phyloP scores from a whole-genome alignment of 2,329 filamentous ascomycete genomes.

The Elsinoe batatas region DNA sequence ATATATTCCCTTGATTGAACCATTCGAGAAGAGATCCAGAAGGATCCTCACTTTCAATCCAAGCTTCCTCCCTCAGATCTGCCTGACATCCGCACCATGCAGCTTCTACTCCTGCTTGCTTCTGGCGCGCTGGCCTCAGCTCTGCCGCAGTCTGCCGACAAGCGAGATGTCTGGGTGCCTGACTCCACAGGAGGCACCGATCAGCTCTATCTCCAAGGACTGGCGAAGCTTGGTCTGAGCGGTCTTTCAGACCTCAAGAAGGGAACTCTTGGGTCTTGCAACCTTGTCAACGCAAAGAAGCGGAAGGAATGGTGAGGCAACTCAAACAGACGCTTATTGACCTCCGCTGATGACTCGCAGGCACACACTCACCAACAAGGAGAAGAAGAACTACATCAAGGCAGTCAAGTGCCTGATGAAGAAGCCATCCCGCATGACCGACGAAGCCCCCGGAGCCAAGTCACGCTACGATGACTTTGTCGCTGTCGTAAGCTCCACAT shows the following conservation, averaged over 20 bases:
- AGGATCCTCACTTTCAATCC: background rate
- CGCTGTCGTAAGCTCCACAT: slow-evolving; percentile 12
- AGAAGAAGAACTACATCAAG: slow-evolving; percentile 24
- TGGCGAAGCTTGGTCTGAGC: background rate
- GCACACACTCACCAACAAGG: slow-evolving; percentile 17
- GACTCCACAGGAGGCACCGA: background rate
- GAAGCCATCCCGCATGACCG: slow-evolving; percentile 18
- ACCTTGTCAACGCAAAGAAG: background rate
- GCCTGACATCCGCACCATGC: background rate
- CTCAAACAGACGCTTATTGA: too few relatives aligned
- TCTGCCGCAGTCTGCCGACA: background rate
- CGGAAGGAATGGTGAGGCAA: background rate
- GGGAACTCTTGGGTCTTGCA: background rate
- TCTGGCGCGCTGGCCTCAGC: background rate
- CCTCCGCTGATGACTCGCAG: background rate
- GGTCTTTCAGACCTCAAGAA: background rate
- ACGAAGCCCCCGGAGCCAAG: slow-evolving; percentile 20
- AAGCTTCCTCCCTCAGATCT: too few relatives aligned
- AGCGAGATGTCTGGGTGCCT: background rate
- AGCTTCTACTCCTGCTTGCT: background rate
- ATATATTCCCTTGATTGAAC: background rate
- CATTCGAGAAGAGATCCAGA: background rate
- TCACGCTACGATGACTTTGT: slow-evolving; percentile 25
- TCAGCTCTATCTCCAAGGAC: background rate
- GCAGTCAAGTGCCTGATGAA: slow-evolving; percentile 25